Percentiles rank a stretch among this genome's conserved stretches.
These are phyloP conservation scores for Canariomyces notabilis DNA, from an alignment of 2,329 filamentous ascomycete species.

Conservation along the genomic window DNA sequence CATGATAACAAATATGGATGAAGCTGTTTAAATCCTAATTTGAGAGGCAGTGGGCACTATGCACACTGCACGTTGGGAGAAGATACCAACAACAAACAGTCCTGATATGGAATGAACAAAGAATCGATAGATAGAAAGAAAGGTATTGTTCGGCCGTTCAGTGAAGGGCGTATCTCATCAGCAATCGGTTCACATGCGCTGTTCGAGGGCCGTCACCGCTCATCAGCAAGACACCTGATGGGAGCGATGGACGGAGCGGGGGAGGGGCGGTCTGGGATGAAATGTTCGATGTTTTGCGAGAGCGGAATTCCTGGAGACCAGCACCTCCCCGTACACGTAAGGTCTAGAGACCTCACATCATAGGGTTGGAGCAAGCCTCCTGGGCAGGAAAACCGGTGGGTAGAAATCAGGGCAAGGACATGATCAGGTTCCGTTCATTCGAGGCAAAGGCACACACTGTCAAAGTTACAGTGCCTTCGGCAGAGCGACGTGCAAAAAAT, in stretches of 20 bases:
- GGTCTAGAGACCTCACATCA: conserved; percentile 10
- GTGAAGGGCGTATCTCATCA: conserved; percentile 3
- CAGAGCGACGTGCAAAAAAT: not conserved
- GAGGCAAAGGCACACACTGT: no score
- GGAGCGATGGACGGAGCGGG: conserved; percentile 10
- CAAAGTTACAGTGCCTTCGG: conserved; percentile 1
- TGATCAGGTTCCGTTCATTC: conserved; percentile 5
- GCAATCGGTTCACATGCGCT: not conserved
- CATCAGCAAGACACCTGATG: not conserved
- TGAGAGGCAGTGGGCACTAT: not conserved
- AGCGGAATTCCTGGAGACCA: conserved; percentile 2
- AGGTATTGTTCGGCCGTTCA: not conserved
- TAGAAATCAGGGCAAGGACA: conserved; percentile 4
- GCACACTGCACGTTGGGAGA: not conserved
- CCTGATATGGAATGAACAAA: not conserved
- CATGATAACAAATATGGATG: conserved; percentile 18
- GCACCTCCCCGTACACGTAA: conserved; percentile 10
- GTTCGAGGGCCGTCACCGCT: conserved; percentile 10
- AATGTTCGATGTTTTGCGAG: conserved; percentile 5
- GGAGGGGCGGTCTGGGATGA: not conserved
- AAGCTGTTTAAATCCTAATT: not conserved
- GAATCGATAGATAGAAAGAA: not conserved
- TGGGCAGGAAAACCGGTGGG: not conserved
- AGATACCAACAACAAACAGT: not conserved
- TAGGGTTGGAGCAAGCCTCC: conserved; percentile 3